Base-by-base conservation (phyloP, 169 alveolate genomes). In the Blepharisma undulans region DNA sequence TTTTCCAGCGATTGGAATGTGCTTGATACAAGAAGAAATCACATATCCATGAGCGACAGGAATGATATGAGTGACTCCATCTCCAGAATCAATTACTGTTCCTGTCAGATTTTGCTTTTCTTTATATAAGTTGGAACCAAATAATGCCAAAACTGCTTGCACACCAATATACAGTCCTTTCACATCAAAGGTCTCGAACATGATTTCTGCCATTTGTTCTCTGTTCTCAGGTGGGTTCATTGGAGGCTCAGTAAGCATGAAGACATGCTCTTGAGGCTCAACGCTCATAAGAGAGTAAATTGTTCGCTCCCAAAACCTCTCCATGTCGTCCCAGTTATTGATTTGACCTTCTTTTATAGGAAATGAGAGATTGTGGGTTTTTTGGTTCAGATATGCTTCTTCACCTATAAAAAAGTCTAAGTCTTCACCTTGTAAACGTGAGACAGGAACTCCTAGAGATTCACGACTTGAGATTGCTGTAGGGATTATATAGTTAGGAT, bases 331-430 rank as follows among this genome's bases (percentile, higher is more conserved):
- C 99, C 99, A 97, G 87, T 98, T 96, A 27, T 94, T 90, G 27
- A 98, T 95, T 34, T 95, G 94, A 25, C 99, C 99, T 89, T 97
- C 96, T 66, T 95, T 92, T 30, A 97, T 93, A 10, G 99, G 98
- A 71, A 36, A 90, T 3, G 79, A 48, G 25, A 93, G 84, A 36
- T 94, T 87, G 72, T 94, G 97, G 22, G 95, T 88, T 71, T 89
- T 85, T 72, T 92, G 59, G 79, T 91, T 61, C 27, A 30, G 76
- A 22, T 36, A 87, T 4, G 97, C 95, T 61, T 94, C 95, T n/a
- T 94, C 95, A 22, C 97, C 97, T 12, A 94, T 93, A 60, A 33
- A 93, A 86, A 77, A 94, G 85, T 94, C 95, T 21, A 92, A 93
- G 89, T 94, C 95, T n/a, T 93, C 93, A 60, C 89, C 32, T 22